Evolutionary conservation across 176 grass and related monocot species (phyloP), one percentile per base, ranked within the genome.

Genomic region (Areca catechu): DNA sequence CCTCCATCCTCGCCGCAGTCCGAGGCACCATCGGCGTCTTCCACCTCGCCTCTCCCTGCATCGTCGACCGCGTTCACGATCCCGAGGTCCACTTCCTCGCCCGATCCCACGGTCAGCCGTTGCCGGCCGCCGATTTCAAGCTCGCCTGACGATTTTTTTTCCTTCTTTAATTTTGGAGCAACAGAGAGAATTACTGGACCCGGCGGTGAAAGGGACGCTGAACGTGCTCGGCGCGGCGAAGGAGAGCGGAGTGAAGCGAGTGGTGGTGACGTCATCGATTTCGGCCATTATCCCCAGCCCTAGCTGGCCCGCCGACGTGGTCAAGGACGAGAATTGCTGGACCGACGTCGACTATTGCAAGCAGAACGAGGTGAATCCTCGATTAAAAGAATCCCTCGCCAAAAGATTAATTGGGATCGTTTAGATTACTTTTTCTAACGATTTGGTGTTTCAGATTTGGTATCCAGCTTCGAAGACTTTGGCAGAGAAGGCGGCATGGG

Each of bases 11-110:
- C 48, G 75, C 62, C 23, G 80, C 92, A 49, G 60, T 75, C 61
- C 49, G 48, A 0, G 83, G 92, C 4, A 74, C 80, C 68, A 60
- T 70, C 12, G 83, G 92, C 19, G 58, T 88, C 60, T 97, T 91
- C 80, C 92, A 97, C 72, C 80, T 97, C 53, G 92, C 92, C 1
- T 97, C 86, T 4, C 86, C 92, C 51, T 85, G 75, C 74, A 91
- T 27, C 22, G 54, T 97, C 4, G 78, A 88, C 60, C 62, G 62
- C 68, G 86, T 97, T 68, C 24, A 48, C 16, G 93, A 91, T 67
- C 86, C 86, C 77, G 77, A 83, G 93, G 93, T 85, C 6, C 1
- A 43, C 34, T 10, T 43, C 34, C 34, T 43, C 10, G 34, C 9
- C 34, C 1, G 34, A 12, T 43, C 34, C 34, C 34, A 43, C 10